These are phyloP conservation scores for Lactifluus hygrophoroides DNA, from an alignment of 768 basidiomycete species.

Conservation along the genomic window DNA sequence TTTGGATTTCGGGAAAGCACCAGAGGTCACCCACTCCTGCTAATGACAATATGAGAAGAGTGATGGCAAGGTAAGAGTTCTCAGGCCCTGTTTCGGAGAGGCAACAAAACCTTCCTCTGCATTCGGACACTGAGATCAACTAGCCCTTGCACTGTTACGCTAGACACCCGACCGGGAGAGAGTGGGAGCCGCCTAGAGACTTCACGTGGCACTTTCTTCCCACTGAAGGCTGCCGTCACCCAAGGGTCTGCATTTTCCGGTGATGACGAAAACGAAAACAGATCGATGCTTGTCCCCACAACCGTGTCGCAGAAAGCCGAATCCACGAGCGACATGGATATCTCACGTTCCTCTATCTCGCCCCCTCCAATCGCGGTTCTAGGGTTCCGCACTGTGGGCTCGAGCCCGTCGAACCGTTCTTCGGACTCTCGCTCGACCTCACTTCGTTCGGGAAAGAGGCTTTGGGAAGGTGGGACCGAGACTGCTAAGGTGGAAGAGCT, in stretches of 20 bases:
- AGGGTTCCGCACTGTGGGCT: neutral
- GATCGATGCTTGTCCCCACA: neutral
- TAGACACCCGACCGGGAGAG: neutral
- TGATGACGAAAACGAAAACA: neutral
- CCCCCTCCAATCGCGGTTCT: conserved; percentile 11
- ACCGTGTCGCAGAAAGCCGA: neutral
- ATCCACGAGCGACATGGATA: neutral
- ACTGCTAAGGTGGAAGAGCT: neutral
- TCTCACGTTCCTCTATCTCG: neutral
- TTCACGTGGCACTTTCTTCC: neutral
- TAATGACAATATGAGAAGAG: neutral
- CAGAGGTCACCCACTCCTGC: neutral
- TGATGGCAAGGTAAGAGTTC: neutral
- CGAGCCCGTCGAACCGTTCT: neutral
- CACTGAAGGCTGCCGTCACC: neutral
- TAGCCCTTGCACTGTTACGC: neutral
- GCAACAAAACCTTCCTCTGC: neutral
- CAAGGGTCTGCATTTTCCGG: neutral
- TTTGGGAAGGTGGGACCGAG: neutral
- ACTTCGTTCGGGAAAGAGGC: neutral
- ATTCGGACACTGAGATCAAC: neutral
- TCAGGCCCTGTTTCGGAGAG: neutral
- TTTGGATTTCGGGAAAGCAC: neutral
- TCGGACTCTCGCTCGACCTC: conserved; percentile 3
- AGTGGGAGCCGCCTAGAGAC: too few species aligned